A percentile compares a stretch with the other conserved stretches of the same genome.
phyloP scores from a whole-genome alignment of 2,329 filamentous ascomycete genomes.

The Dryadomyces quercivorus region DNA sequence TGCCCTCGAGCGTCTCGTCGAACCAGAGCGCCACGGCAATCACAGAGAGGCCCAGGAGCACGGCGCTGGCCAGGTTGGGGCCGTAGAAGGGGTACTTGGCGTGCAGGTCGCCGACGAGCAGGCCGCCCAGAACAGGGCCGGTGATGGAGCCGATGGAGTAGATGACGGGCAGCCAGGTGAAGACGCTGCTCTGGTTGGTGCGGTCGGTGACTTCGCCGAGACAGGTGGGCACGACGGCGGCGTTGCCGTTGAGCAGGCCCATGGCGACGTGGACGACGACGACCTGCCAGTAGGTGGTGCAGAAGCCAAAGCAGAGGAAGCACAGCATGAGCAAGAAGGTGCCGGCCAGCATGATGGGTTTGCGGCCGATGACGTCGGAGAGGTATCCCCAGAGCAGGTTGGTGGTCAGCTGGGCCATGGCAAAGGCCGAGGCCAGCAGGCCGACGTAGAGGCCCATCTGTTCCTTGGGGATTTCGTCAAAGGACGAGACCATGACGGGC shows the following conservation, averaged over 20 bases:
- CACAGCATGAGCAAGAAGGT: constrained; percentile 72
- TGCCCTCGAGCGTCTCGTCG: constrained; percentile 66
- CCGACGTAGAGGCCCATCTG: constrained; percentile 83
- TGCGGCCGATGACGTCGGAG: constrained; percentile 66
- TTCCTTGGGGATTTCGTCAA: constrained; percentile 61
- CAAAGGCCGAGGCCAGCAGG: constrained; percentile 80
- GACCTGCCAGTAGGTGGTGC: constrained; percentile 69
- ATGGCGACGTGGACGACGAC: constrained; percentile 77
- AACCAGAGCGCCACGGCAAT: constrained; percentile 67
- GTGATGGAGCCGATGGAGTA: constrained; percentile 92
- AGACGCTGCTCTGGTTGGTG: constrained; percentile 85
- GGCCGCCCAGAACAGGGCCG: constrained; percentile 78
- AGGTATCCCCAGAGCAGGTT: constrained; percentile 88
- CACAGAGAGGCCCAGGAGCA: constrained; percentile 59
- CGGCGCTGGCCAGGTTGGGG: constrained; percentile 71
- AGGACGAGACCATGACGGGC: constrained; percentile 78
- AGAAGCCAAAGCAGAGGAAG: constrained; percentile 82
- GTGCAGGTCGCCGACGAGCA: constrained; percentile 56
- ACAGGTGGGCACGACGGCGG: constrained; percentile 85
- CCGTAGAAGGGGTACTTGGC: constrained; percentile 68
- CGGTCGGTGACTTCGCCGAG: constrained; percentile 90
- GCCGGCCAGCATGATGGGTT: constrained; percentile 70
- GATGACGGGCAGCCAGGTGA: constrained; percentile 90
- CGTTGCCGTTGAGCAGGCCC: constrained; percentile 91
- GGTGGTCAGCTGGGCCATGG: constrained; percentile 80